Evolutionary conservation across 2,329 filamentous ascomycete species (phyloP).

Genomic region (Emergomyces pasteurianus): DNA sequence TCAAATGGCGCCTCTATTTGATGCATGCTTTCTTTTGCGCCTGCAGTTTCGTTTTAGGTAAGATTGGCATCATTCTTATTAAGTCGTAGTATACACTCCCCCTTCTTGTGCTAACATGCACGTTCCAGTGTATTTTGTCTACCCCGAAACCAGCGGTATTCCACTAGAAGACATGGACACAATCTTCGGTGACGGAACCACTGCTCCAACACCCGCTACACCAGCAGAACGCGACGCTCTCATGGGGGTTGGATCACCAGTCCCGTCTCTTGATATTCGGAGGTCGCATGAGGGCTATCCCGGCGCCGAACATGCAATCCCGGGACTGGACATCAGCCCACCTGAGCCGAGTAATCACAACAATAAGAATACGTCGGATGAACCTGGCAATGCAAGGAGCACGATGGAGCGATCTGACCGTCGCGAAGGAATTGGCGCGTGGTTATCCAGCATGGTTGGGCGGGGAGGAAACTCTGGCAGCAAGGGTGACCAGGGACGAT

Average conservation of each 20-base stretch:
- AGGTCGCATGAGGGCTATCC: slow-evolving; percentile 29
- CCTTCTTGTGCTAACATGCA: neutral
- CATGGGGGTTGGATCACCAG: slow-evolving; percentile 64
- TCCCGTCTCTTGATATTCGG: slow-evolving; percentile 63
- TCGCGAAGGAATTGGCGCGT: slow-evolving; percentile 51
- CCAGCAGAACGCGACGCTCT: slow-evolving; percentile 72
- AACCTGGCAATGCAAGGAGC: slow-evolving; percentile 13
- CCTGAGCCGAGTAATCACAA: slow-evolving; percentile 42
- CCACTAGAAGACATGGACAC: slow-evolving; percentile 94
- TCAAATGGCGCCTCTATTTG: slow-evolving; percentile 87
- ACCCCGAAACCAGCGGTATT: slow-evolving; percentile 92
- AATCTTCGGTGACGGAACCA: slow-evolving; percentile 86
- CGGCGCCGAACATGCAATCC: slow-evolving; percentile 57
- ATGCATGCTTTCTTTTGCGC: slow-evolving; percentile 96
- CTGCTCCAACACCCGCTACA: slow-evolving; percentile 65
- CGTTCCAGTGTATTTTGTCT: slow-evolving; percentile 78
- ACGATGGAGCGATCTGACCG: slow-evolving; percentile 23
- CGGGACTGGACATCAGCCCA: slow-evolving; percentile 70
- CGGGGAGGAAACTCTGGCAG: slow-evolving; percentile 30
- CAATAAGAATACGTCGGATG: slow-evolving; percentile 36
- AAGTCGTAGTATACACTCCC: neutral
- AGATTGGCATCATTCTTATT: slow-evolving; percentile 25
- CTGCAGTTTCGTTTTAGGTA: slow-evolving; percentile 89
- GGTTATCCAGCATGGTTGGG: slow-evolving; percentile 57
- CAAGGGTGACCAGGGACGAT: slow-evolving; percentile 30